Evolutionary conservation across 495 filamentous ascomycete genomes (phyloP).

Genomic region (Mytilinidion resinicola): DNA sequence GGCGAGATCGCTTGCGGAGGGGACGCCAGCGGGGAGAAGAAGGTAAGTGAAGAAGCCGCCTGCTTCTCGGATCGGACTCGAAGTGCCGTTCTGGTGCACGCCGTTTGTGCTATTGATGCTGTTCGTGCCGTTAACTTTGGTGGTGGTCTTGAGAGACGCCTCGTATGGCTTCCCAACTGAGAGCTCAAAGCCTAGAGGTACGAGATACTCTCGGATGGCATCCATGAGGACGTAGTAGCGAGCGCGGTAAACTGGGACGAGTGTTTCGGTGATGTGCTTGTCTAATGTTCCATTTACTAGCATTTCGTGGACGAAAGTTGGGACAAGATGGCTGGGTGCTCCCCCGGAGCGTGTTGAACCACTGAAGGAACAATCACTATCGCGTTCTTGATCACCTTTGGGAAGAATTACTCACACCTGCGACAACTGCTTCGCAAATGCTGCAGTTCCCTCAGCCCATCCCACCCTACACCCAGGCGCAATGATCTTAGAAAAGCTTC

Average conservation of each 20-base stretch:
- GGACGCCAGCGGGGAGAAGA: neutral
- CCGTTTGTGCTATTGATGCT: too few species aligned
- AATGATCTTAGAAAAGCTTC: constrained; percentile 7
- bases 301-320: constrained; percentile 9
- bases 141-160: neutral
- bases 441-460: constrained; percentile 7
- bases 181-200: constrained; percentile 4
- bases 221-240: constrained; percentile 6
- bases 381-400: too few species aligned
- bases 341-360: constrained; percentile 3
- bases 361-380: too few species aligned
- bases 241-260: constrained; percentile 2
- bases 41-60: constrained; percentile 7
- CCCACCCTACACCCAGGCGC: constrained; percentile 7
- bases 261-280: neutral
- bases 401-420: neutral
- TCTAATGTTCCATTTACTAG: neutral
- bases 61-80: neutral
- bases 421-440: neutral
- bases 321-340: constrained; percentile 1
- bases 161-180: constrained; percentile 4
- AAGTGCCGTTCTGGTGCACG: neutral
- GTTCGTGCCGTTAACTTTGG: too few species aligned
- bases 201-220: neutral
- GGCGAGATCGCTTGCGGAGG: neutral